Evolutionary conservation across 1,284 basidiomycete species (phyloP).

Genomic region (Anthracocystis panici-leucophaei): DNA sequence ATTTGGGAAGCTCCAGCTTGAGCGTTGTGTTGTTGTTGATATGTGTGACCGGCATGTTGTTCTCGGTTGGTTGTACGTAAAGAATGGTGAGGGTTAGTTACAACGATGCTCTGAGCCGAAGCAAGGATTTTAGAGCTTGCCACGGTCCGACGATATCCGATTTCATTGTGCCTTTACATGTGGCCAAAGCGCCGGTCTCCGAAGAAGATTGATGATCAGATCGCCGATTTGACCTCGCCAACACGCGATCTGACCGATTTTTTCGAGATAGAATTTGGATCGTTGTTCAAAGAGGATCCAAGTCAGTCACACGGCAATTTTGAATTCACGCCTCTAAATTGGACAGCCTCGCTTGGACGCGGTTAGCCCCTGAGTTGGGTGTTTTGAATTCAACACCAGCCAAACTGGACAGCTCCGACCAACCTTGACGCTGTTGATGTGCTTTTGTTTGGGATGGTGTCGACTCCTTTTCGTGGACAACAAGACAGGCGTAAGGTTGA

Average conservation of each 20-base stretch:
- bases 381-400: constrained; percentile 20
- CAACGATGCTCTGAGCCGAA: background rate
- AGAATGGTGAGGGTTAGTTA: background rate
- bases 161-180: background rate
- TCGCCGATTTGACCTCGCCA: background rate
- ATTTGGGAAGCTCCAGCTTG: constrained; percentile 42
- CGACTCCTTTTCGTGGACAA: background rate
- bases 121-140: background rate
- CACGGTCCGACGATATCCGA: background rate
- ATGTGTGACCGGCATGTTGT: constrained; percentile 34
- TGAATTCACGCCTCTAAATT: constrained; percentile 3
- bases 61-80: background rate
- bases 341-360: background rate
- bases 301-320: constrained; percentile 7
- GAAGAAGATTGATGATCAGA: too few species aligned
- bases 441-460: background rate
- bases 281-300: constrained; percentile 18
- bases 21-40: constrained; percentile 39
- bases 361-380: constrained; percentile 31
- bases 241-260: background rate
- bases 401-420: constrained; percentile 34
- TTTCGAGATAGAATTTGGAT: background rate
- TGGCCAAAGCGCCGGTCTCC: constrained; percentile 1
- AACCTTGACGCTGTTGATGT: background rate
- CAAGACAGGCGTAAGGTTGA: background rate